Evolutionary conservation across 441 rosid species (phyloP), one percentile per base, ranked within the genome.

Genomic region (Melastoma candidum): DNA sequence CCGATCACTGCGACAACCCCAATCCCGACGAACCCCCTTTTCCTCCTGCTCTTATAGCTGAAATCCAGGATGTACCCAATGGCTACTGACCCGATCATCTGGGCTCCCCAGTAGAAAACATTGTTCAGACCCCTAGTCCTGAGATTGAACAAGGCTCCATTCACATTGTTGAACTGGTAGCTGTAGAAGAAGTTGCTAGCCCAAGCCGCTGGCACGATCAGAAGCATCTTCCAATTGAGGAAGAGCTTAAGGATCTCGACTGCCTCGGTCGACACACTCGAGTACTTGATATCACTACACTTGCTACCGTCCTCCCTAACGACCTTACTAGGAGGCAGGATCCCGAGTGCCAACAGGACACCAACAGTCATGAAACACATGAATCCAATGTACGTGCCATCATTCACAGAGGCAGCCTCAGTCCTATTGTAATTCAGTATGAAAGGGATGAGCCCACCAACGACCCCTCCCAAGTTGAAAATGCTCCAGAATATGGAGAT

Each of bases 371-470:
- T 83, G 45, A 83, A 83, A 55, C 73, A 68, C 84, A 87, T 87
- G 70, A 87, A 87, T 2, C 85, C 80, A 1, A 87, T 75, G 26
- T 84, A 87, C 14, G 96, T 87, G 1, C 63, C 87, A 48, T 87
- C 90, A 53, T 82, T 87, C 12, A 87, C 93, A 0, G 93, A 87
- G 11, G 70, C 69, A 24, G 93, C 81, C n/a, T 76, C 67, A 12
- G 24, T 68, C 1, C 87, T 73, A 11, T 73, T 17, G 73, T 84
- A 80, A 46, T 87, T 87, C 1, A 78, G 78, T 25, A 75, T 24
- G 60, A 90, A 87, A n/a, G 96, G 98, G 59, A 90, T 87, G 2
- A 90, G 71, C 0, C 98, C 95, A 0, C 98, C 95, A 47, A 90
- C 77, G 4, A 90, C 97, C 2, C 96, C 97, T 1, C 95, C 97